phyloP scores from a whole-genome alignment of 805 yeast genomes.

The Saccharomycopsis sp. region DNA sequence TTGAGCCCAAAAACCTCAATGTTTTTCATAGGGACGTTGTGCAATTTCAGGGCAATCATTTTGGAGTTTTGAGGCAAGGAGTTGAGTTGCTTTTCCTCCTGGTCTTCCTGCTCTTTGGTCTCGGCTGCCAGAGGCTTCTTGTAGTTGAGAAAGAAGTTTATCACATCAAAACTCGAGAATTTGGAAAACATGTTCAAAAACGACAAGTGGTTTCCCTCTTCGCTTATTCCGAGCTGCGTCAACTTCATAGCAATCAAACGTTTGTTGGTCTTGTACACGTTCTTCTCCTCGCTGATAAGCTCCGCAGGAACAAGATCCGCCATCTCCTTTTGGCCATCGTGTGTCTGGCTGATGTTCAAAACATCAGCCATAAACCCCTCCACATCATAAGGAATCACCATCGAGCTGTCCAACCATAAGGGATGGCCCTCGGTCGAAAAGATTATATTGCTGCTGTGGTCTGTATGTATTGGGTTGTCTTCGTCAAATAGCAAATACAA shows the following conservation, averaged over 20 bases:
- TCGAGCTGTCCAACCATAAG: slow-evolving; percentile 52
- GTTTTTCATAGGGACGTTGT: background rate
- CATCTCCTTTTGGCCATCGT: slow-evolving; percentile 9
- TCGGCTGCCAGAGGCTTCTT: background rate
- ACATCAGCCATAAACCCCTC: slow-evolving; percentile 10
- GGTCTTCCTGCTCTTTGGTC: background rate
- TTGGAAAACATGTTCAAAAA: background rate
- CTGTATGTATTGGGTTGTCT: slow-evolving; percentile 43
- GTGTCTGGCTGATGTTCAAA: slow-evolving; percentile 23
- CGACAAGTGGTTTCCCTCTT: background rate
- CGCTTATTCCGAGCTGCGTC: background rate
- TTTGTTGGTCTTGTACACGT: background rate
- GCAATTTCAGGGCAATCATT: background rate
- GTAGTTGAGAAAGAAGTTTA: background rate
- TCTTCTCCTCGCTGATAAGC: background rate
- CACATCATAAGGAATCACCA: slow-evolving; percentile 26
- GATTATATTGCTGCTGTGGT: slow-evolving; percentile 34
- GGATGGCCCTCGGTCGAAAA: slow-evolving; percentile 94
- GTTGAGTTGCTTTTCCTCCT: background rate
- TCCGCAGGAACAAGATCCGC: slow-evolving; percentile 10
- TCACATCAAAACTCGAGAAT: background rate
- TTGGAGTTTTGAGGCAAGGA: background rate
- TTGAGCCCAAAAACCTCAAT: slow-evolving; percentile 23
- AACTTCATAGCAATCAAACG: background rate
- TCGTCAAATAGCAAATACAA: slow-evolving; percentile 73